Percentiles rank a stretch among this genome's conserved stretches.
These are phyloP conservation scores for Penicillium oxalicum DNA, from an alignment of 2,329 filamentous ascomycete genomes.

Conservation along the genomic window DNA sequence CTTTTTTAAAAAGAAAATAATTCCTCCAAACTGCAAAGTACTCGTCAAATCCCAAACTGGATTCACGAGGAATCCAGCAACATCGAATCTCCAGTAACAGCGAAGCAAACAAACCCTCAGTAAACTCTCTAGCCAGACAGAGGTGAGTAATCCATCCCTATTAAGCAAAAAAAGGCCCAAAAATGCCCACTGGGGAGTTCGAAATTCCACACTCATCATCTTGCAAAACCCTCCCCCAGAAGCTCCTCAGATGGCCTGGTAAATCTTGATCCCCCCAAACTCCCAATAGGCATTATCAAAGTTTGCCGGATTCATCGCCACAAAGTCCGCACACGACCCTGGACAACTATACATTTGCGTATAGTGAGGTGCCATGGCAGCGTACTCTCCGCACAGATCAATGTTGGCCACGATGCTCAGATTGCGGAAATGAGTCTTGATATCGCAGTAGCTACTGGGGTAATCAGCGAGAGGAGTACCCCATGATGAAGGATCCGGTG, in stretches of 20 bases:
- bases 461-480: constrained; percentile 60
- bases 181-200: no score
- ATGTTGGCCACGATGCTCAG: constrained; percentile 63
- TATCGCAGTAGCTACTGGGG: constrained; percentile 56
- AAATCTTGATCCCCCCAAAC: constrained; percentile 57
- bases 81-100: no score
- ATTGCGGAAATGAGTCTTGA: constrained; percentile 56
- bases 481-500: constrained; percentile 58
- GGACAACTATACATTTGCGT: constrained; percentile 38
- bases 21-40: no score
- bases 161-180: no score
- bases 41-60: no score
- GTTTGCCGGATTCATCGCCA: constrained; percentile 51
- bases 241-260: constrained; percentile 32
- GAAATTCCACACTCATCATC: no score
- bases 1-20: no score
- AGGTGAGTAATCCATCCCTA: no score
- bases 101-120: no score
- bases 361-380: constrained; percentile 33
- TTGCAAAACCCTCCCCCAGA: no score
- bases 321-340: constrained; percentile 52
- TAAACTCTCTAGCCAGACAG: no score
- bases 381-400: constrained; percentile 56
- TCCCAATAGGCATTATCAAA: constrained; percentile 61
- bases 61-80: no score